These are phyloP conservation scores for Solanum chiquidenum DNA, from an alignment of 257 asterid genomes.

Conservation along the genomic window DNA sequence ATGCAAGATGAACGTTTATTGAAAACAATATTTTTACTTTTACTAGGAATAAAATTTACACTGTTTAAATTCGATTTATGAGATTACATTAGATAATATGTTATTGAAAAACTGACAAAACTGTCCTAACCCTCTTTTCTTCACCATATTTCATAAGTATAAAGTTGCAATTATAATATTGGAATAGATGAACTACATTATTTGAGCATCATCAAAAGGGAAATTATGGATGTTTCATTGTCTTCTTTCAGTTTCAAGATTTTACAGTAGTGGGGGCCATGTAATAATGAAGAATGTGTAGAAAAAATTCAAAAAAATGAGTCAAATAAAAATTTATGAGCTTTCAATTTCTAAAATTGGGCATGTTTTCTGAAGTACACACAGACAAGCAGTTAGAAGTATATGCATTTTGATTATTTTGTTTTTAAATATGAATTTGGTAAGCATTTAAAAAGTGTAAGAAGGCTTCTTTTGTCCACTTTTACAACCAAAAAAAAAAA, in stretches of 20 bases:
- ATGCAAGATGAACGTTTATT: background rate
- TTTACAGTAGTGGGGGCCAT: background rate
- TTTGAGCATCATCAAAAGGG: background rate
- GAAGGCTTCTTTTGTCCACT: background rate
- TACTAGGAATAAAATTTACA: background rate
- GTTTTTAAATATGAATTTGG: background rate
- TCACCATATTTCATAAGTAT: background rate
- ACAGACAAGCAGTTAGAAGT: background rate
- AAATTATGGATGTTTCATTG: background rate
- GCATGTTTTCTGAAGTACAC: background rate
- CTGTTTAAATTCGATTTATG: accelerated
- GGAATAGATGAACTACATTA: background rate
- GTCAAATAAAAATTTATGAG: background rate
- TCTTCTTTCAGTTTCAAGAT: background rate
- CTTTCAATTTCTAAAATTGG: background rate
- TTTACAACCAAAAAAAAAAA: background rate
- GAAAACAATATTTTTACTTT: accelerated
- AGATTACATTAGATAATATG: background rate
- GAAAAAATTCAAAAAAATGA: background rate
- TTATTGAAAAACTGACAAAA: background rate
- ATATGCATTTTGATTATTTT: background rate
- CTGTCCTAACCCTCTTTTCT: background rate
- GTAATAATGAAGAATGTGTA: background rate
- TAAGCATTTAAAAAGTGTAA: background rate
- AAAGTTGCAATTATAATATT: background rate